Percentiles rank a stretch among this genome's conserved stretches.
These are phyloP conservation scores for Pistacia vera DNA, from an alignment of 345 rosid species.

Conservation along the genomic window DNA sequence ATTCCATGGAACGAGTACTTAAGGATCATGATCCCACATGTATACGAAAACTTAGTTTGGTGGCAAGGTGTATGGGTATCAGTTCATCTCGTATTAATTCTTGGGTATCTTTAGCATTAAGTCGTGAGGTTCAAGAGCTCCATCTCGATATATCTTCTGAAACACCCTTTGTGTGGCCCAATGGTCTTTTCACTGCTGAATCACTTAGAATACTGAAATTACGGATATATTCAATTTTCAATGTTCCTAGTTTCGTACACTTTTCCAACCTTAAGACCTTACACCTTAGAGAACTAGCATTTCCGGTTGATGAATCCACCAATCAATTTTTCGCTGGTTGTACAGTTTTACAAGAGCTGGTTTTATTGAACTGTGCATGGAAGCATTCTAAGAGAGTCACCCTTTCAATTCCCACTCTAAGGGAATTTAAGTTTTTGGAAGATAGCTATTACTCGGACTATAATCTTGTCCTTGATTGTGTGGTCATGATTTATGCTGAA, in stretches of 20 bases:
- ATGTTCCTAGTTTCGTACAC: neutral
- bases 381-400: neutral
- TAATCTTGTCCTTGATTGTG: no score
- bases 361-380: neutral
- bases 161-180: neutral
- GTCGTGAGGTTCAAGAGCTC: no score
- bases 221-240: neutral
- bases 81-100: no score
- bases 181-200: neutral
- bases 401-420: neutral
- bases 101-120: no score
- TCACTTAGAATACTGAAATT: neutral
- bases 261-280: neutral
- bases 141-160: no score
- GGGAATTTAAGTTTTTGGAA: neutral
- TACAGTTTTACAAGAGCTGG: neutral
- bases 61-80: no score
- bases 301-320: neutral
- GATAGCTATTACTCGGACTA: no score
- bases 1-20: no score
- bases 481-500: no score
- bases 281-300: neutral
- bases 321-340: neutral
- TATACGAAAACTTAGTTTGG: no score
- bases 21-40: no score